These are phyloP conservation scores for Pythium periplocum DNA, from an alignment of 352 stramenopile species.

Conservation along the genomic window DNA sequence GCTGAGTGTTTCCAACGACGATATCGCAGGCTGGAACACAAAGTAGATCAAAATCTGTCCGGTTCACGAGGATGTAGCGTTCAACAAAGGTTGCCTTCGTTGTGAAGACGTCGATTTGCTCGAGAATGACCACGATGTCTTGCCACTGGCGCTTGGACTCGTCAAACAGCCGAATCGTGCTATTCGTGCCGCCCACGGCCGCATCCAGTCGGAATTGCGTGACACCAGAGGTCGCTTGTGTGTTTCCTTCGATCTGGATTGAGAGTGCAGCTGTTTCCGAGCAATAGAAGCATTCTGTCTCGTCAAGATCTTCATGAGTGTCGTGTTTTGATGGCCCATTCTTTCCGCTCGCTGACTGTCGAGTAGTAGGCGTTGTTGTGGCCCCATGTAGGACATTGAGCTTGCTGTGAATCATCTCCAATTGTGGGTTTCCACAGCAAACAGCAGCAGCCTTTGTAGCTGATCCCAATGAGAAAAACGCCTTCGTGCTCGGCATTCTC, in stretches of 20 bases:
- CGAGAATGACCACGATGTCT: conserved; percentile 67
- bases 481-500: conserved; percentile 52
- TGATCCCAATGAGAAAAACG: conserved; percentile 52
- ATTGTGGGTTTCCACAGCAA: conserved; percentile 52
- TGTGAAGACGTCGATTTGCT: conserved; percentile 56
- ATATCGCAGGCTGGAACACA: conserved; percentile 48
- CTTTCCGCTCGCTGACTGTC: not conserved
- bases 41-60: conserved; percentile 54
- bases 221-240: conserved; percentile 36
- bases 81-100: conserved; percentile 81
- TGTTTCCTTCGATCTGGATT: conserved; percentile 65
- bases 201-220: conserved; percentile 54
- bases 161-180: conserved; percentile 64
- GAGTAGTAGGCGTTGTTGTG: conserved; percentile 24
- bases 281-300: conserved; percentile 63
- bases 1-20: conserved; percentile 7
- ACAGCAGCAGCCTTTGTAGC: conserved; percentile 33
- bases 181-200: conserved; percentile 50
- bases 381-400: conserved; percentile 51
- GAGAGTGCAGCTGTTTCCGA: conserved; percentile 60
- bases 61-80: conserved; percentile 75
- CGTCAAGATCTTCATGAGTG: conserved; percentile 35
- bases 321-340: not conserved
- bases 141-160: conserved; percentile 67
- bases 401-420: conserved; percentile 73